Percentiles rank a stretch among this genome's conserved stretches.
Evolutionary conservation across 169 alveolate genomes (phyloP).

Genomic region (Cystoisospora suis): DNA sequence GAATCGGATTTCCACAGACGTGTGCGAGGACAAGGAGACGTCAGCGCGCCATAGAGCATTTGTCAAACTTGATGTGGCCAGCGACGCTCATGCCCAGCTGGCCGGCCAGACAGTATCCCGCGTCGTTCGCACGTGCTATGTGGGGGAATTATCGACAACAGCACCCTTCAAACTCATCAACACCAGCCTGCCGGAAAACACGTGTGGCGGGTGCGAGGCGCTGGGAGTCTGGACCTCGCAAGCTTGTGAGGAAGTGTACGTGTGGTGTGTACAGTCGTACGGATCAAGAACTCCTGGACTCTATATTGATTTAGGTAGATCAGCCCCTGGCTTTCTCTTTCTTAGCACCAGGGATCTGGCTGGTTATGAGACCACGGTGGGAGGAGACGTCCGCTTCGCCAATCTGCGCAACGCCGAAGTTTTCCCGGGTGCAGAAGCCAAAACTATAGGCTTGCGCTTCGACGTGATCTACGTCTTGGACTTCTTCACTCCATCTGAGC

Average conservation of each 20-base stretch:
- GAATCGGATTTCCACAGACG: background rate
- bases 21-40: background rate
- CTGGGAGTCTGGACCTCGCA: background rate
- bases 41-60: background rate
- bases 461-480: slow-evolving; percentile 10
- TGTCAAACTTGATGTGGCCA: background rate
- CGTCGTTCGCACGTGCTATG: background rate
- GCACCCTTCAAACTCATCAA: background rate
- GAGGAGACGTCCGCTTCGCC: background rate
- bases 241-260: background rate
- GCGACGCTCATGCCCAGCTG: no score
- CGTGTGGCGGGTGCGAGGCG: slow-evolving; percentile 16
- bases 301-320: background rate
- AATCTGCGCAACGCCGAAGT: background rate
- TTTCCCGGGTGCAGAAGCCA: background rate
- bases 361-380: background rate
- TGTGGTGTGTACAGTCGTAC: slow-evolving; percentile 2
- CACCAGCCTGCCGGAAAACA: background rate
- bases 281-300: background rate
- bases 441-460: background rate
- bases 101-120: no score
- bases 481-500: background rate
- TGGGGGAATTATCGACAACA: background rate
- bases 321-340: background rate
- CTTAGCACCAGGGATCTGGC: slow-evolving; percentile 9